These are phyloP conservation scores for Stagonosporopsis vannaccii DNA, from an alignment of 2,329 filamentous ascomycete genomes.

Conservation along the genomic window DNA sequence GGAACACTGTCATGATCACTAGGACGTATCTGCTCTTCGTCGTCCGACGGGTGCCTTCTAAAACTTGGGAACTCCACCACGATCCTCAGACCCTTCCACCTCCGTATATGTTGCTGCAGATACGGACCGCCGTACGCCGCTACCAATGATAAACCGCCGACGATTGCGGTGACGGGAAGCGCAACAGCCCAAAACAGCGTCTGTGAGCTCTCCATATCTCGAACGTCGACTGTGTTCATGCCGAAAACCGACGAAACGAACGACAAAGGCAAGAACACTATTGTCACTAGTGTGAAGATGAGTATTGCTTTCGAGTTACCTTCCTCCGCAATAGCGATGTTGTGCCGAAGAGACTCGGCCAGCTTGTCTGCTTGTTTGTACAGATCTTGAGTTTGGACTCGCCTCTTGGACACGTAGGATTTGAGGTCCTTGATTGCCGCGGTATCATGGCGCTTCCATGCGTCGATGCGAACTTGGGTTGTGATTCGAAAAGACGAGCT, in stretches of 20 bases:
- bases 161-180: constrained; percentile 21
- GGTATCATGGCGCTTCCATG: background rate
- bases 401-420: background rate
- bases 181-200: constrained; percentile 26
- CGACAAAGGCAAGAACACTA: constrained; percentile 40
- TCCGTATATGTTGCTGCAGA: too few species aligned
- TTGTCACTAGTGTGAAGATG: constrained; percentile 38
- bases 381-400: background rate
- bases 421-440: background rate
- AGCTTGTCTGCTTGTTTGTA: constrained; percentile 17
- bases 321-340: constrained; percentile 22
- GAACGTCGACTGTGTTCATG: constrained; percentile 28
- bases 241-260: constrained; percentile 26
- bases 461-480: background rate
- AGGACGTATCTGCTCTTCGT: too few species aligned
- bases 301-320: constrained; percentile 20
- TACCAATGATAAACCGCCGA: too few species aligned
- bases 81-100: too few species aligned
- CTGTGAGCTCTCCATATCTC: constrained; percentile 19
- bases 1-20: too few species aligned
- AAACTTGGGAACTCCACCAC: too few species aligned
- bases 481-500: background rate
- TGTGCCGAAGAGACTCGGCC: constrained; percentile 23
- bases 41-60: too few species aligned
- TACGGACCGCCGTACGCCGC: too few species aligned